Evolutionary conservation across 2,329 filamentous ascomycete genomes (phyloP), one percentile per base, ranked within the genome.

Genomic region (Parafenestella ontariensis): DNA sequence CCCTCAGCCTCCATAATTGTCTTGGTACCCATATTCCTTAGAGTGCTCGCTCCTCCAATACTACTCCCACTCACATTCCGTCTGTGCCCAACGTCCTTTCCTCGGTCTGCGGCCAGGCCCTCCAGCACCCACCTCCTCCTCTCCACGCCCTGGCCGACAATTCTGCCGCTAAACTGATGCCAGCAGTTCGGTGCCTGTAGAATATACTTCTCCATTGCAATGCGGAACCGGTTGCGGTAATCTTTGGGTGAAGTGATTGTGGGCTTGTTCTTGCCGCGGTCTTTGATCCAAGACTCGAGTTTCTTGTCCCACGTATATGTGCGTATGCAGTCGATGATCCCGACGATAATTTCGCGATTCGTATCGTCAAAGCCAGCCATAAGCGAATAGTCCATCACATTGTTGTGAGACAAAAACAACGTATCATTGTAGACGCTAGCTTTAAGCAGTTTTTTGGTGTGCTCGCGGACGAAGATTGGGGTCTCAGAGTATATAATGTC

Each of bases 231-330:
- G 65, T 90, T 93, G 77, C 97, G 96, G 76, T 99, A 99, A 78
- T 99, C 95, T 78, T 95, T 96, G 2, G 95, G 96, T 76, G 91
- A 96, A 10, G 95, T 99, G 46, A 99, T 95, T 0, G 95, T 99
- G 8, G 96, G 96, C 58, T 92, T 85, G 65, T 88, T 89, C 76
- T 88, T 88, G 68, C 96, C 95, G 34, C 94, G 89, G 71, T 98
- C 93, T 77, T 99, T 99, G 83, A 99, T 97, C 95, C 95, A 99
- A 49, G 89, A 95, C 79, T 99, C 95, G n/a, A 99, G 85, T 74
- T 97, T 97, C 83, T 99, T 99, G 80, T 99, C 95, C 92, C 95
- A 99, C 0, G 95, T 99, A 73, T 98, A 99, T 0, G 95, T 99
- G 50, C 95, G 87, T 64, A 99, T 98, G 74, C 95, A 98, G 75